Percentiles rank a stretch among this genome's conserved stretches.
These are phyloP conservation scores for Chytridium lagenaria DNA, from an alignment of 371 early-diverging fungal genomes.

Conservation along the genomic window DNA sequence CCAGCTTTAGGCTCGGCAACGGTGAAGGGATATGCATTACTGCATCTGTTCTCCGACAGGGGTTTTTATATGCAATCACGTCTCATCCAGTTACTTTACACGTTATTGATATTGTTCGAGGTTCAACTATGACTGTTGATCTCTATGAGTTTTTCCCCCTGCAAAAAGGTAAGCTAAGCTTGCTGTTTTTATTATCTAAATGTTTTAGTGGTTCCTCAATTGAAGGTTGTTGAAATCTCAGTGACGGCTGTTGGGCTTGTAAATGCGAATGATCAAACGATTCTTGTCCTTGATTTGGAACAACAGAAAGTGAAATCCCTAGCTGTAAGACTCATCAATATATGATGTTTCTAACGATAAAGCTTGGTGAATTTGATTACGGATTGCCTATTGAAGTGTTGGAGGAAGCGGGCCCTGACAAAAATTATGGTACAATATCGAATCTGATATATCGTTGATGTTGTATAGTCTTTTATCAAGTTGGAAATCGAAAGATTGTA, in stretches of 20 bases:
- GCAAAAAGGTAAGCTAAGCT: constrained; percentile 36
- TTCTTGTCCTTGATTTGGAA: constrained; percentile 68
- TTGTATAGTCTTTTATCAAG: constrained; percentile 70
- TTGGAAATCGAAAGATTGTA: constrained; percentile 59
- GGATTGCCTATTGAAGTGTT: too few relatives aligned
- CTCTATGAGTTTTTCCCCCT: constrained; percentile 81
- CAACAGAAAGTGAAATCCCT: constrained; percentile 45
- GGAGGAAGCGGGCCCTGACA: too few relatives aligned
- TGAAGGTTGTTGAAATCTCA: constrained; percentile 41
- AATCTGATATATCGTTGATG: too few relatives aligned
- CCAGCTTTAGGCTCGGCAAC: constrained; percentile 72
- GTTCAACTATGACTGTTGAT: constrained; percentile 65
- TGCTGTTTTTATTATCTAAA: not conserved
- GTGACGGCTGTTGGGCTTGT: constrained; percentile 67
- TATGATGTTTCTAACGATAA: not conserved
- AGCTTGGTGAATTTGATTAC: too few relatives aligned
- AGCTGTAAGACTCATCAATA: constrained; percentile 14
- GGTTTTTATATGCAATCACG: constrained; percentile 63
- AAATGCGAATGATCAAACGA: constrained; percentile 71
- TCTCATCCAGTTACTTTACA: constrained; percentile 77
- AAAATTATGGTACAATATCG: too few relatives aligned
- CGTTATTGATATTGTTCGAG: constrained; percentile 63
- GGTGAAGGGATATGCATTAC: constrained; percentile 76
- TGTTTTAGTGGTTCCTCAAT: constrained; percentile 19
- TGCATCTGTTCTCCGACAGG: not conserved